Base-by-base conservation (phyloP, 2,329 filamentous ascomycete species). In the Xylaria sp. region DNA sequence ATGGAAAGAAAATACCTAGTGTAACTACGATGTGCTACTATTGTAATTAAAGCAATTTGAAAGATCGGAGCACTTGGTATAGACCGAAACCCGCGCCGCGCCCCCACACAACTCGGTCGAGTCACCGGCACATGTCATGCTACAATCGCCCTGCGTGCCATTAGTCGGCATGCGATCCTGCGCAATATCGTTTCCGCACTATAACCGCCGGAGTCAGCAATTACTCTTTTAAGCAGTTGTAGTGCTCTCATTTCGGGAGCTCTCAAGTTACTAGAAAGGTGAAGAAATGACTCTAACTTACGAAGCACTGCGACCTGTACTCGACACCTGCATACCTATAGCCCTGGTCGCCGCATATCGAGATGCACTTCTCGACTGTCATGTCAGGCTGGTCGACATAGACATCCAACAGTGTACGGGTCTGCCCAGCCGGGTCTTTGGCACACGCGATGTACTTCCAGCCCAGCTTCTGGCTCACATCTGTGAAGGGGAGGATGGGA, bases 371-470 rank as follows among this genome's bases (percentile, higher is more conserved):
- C 24, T 76, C 75, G 12, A 75, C 74, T 51, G 75, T 76, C 74
- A 76, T 76, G 57, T 72, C 70, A 12, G 50, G 21, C n/a, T 58
- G 45, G 63, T 72, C 71, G 21, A 69, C 21, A 34, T 53, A 63
- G n/a, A 64, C 55, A 1, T 72, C 74, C 6, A 69, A 36, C 0
- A 79, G 72, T 21, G 78, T 79, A 14, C 78, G 74, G 12, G 65
- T 24, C 64, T 75, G 69, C 21, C 75, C 75, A 5, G 68, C 70
- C 7, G 72, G 70, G 60, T 81, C 80, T 14, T 69, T 58, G 32
- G 82, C 86, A 73, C 87, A 89, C 42, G 86, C 85, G n/a, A 82
- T 71, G 72, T 88, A 88, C 24, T 76, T 77, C 82, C 85, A 89
- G 1, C 79, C 78, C 58, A 81, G 78, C 42, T 79, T 79, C 19